Conservation (phyloP, 2,329 filamentous ascomycete genomes). For the Bipolaris oryzae region DNA sequence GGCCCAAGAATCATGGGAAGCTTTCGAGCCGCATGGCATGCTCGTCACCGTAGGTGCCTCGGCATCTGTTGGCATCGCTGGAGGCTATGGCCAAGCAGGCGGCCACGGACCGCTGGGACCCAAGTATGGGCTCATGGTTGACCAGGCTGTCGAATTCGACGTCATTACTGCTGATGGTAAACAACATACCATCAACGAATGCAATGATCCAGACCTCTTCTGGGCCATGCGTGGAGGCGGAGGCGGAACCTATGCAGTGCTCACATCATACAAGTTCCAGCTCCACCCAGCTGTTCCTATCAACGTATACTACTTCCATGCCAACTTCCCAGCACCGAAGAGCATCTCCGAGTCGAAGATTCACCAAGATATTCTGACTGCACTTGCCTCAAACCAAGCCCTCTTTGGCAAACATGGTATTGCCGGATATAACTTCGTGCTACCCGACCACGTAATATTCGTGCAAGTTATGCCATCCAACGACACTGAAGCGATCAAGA, state of each 20-base stretch:
- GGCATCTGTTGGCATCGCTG: conserved; percentile 57
- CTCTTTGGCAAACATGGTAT: conserved; percentile 38
- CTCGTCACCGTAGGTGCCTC: conserved; percentile 46
- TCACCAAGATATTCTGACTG: conserved; percentile 40
- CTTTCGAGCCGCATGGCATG: conserved; percentile 42
- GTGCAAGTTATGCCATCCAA: conserved; percentile 40
- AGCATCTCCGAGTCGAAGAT: conserved; percentile 40
- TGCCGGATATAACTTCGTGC: conserved; percentile 46
- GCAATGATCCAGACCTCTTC: conserved; percentile 43
- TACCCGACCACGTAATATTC: conserved; percentile 39
- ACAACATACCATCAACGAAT: conserved; percentile 42
- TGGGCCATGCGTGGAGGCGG: conserved; percentile 48
- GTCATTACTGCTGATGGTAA: conserved; percentile 43
- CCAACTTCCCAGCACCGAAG: conserved; percentile 32
- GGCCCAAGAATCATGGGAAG: conserved; percentile 45
- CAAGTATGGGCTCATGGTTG: conserved; percentile 50
- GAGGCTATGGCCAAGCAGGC: conserved; percentile 54
- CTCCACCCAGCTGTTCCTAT: conserved; percentile 42
- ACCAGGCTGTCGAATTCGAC: conserved; percentile 46
- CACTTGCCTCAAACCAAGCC: conserved; percentile 40
- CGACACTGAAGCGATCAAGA: conserved; percentile 33
- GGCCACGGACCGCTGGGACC: conserved; percentile 62
- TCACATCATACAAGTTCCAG: conserved; percentile 47
- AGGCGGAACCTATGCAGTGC: conserved; percentile 45
- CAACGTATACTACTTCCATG: conserved; percentile 46